Conservation (phyloP, 768 basidiomycete species). For the Lactarius sanguifluus region DNA sequence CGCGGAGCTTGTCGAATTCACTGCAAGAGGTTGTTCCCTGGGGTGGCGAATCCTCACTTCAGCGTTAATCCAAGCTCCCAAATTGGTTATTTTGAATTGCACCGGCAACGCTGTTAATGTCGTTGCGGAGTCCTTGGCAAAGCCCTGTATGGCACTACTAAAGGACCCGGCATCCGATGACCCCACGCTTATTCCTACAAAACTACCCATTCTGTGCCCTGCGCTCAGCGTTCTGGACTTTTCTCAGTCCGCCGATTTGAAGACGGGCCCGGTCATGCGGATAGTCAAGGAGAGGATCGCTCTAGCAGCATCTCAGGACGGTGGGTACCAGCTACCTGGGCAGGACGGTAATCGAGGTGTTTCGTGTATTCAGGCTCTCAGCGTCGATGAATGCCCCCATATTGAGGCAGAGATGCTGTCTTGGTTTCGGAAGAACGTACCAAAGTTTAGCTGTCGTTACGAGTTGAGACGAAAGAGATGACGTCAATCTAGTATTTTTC, state of each 20-base stretch:
- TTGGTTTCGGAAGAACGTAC: constrained; percentile 27
- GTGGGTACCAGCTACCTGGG: constrained; percentile 14
- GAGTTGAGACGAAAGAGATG: constrained; percentile 14
- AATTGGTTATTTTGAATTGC: constrained; percentile 18
- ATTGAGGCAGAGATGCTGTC: constrained; percentile 28
- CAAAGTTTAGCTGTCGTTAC: constrained; percentile 26
- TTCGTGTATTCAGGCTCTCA: constrained; percentile 16
- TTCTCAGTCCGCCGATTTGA: constrained; percentile 19
- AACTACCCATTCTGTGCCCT: constrained; percentile 26
- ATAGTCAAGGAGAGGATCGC: constrained; percentile 23
- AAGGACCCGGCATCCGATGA: background rate
- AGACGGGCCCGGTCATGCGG: constrained; percentile 26
- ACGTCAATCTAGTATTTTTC: constrained; percentile 2
- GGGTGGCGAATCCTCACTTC: background rate
- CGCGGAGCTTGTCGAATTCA: constrained; percentile 21
- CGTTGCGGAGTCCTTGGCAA: constrained; percentile 14
- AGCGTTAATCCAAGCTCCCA: constrained; percentile 8
- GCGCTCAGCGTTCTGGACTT: constrained; percentile 22
- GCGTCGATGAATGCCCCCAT: constrained; percentile 25
- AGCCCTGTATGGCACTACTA: background rate
- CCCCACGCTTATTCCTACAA: background rate
- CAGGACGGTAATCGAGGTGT: constrained; percentile 14
- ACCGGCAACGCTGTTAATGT: constrained; percentile 8
- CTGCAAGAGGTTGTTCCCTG: constrained; percentile 6
- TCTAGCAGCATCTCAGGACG: constrained; percentile 8